Evolutionary conservation across 768 basidiomycete genomes (phyloP).

Genomic region (Tulasnella sp.): DNA sequence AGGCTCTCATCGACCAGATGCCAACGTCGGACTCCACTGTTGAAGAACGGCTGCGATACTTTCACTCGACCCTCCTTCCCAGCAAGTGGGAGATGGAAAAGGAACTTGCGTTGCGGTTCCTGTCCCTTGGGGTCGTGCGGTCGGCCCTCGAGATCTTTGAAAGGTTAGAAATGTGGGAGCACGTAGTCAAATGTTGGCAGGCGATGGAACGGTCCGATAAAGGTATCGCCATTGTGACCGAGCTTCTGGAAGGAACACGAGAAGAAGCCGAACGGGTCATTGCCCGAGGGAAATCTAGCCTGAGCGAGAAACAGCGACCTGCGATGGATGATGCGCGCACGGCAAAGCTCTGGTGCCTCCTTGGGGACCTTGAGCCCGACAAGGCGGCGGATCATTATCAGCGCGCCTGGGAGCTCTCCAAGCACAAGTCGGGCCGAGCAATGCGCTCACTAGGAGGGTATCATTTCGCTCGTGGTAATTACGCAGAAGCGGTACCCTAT

Average conservation of each 20-base stretch:
- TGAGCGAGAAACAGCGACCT: constrained; percentile 32
- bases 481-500: constrained; percentile 46
- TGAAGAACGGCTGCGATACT: constrained; percentile 62
- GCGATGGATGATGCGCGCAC: constrained; percentile 54
- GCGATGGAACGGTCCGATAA: constrained; percentile 66
- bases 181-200: constrained; percentile 80
- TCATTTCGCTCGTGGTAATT: constrained; percentile 59
- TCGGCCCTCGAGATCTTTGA: constrained; percentile 91
- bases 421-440: constrained; percentile 70
- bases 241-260: constrained; percentile 71
- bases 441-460: constrained; percentile 85
- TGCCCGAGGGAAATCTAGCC: constrained; percentile 40
- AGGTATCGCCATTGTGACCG: constrained; percentile 68
- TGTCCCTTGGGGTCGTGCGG: constrained; percentile 74
- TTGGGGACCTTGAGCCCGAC: constrained; percentile 80
- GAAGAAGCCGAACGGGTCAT: constrained; percentile 66
- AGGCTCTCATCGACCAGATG: constrained; percentile 95
- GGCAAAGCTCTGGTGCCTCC: constrained; percentile 88
- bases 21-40: constrained; percentile 67
- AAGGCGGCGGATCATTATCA: constrained; percentile 62
- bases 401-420: constrained; percentile 73
- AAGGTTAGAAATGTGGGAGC: constrained; percentile 97
- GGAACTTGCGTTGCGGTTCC: constrained; percentile 74
- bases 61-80: constrained; percentile 72
- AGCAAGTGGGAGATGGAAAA: constrained; percentile 88